Base-by-base conservation (phyloP, 371 early-diverging fungal species). In the Mucor lusitanicus region DNA sequence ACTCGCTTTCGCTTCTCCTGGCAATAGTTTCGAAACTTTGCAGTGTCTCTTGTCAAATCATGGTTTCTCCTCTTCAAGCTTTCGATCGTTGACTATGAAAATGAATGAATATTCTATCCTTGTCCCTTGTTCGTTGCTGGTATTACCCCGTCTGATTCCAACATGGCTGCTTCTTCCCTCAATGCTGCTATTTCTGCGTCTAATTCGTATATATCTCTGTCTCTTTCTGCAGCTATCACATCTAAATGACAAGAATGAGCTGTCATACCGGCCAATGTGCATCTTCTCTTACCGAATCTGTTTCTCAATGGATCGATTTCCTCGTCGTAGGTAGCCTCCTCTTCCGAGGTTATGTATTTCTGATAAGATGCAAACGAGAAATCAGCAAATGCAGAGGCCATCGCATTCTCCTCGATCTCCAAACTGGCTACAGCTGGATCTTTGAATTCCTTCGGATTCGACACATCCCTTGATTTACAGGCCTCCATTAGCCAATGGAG, bases 401-500 rank as follows among this genome's bases (percentile, higher is more conserved):
- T 23, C 11, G 39, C 11, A 37, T 17, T 23, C 54, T 27, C 13
- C 27, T 23, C 19, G 15, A 63, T 54, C 33, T 48, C 15, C 5
- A n/a, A 12, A 21, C 30, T 13, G 6, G 33, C n/a, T 5, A 40
- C 3, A 5, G 28, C 2, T 15, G 63, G 19, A 12, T 30, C 19
- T 33, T 57, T 35, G 4, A 46, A 30, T 12, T 65, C 65, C 17
- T 37, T 33, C 21, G 37, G 30, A 15, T 50, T 11, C 9, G 28
- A 15, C 8, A n/a, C 13, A 25, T 46, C 50, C 13, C 19, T 48
- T 7, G 32, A 19, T 13, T 59, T 59, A 19, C 63, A 50, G 13
- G 23, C n/a, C 3, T 63, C 48, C 8, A 57, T 21, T 12, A 68
- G 5, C 69, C 69, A 68, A 53, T 44, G 44, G 8, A 68, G 48